Evolutionary conservation across 2,329 filamentous ascomycete genomes (phyloP), one percentile per base, ranked within the genome.

Genomic region (Aspergillus pseudotamarii): DNA sequence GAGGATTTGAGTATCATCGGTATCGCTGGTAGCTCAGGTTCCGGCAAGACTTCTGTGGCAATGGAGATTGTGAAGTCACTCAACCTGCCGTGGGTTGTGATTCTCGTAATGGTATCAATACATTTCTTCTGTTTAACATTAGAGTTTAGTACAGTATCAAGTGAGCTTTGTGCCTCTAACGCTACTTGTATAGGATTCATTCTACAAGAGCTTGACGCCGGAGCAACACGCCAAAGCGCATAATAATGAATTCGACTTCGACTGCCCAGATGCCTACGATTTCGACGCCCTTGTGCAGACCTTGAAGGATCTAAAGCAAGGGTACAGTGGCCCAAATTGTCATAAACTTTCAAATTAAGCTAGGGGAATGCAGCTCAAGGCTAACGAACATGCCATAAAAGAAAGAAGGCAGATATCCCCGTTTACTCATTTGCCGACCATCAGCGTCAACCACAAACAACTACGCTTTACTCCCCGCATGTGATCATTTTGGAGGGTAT

Each of bases 41-140:
- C 94, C 30, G 89, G 94, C 62, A 99, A 99, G 83, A 97, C 94
- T 8, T 97, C 94, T 8, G 82, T 99, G 59, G 94, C 95, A 36
- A 87, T 96, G 76, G 93, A 94, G 67, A 97, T 99, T 71, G 92
- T 98, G 68, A 90, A 87, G 72, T 90, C 91, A 72, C 82, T 99
- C 71, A 97, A 95, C 79, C 82, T 99, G 67, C 95, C 95, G 61
- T 99, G 95, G 94, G 95, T 99, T 65, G 94, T 97, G 57, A 97
- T 99, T 79, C 80, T 99, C 71, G 96, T 94, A 48, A 98, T 99
- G 90, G 93, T 94, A 85, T 74, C 45, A 32, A 32, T 32, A 21
- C n/a, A 12, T 16, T 60, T 51, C 30, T 56, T 48, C 34, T 28
- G 23, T 36, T 46, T 28, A 23, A 41, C 28, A 60, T 59, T 45